Percentiles rank a stretch among this genome's conserved stretches.
Conservation (phyloP, 2,329 filamentous ascomycete genomes). For the Macrophomina pseudophaseolina region DNA sequence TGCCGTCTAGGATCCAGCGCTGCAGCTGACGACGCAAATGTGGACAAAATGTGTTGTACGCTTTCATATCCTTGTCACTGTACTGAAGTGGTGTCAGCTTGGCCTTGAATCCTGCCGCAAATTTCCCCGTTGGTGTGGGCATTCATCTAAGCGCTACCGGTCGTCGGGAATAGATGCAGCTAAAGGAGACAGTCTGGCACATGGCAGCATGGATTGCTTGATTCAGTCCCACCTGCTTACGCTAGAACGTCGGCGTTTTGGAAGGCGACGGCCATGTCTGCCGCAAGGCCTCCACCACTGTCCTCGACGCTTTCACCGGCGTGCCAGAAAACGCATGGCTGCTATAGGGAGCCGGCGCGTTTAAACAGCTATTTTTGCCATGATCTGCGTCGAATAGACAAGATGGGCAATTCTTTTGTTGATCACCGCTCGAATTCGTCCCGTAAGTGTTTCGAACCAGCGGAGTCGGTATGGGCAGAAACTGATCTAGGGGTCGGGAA, state of each 20-base stretch:
- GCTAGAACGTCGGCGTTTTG: not conserved
- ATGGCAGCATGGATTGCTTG: not conserved
- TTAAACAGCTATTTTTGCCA: not conserved
- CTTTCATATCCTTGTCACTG: not conserved
- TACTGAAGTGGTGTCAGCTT: not conserved
- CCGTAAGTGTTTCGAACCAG: not conserved
- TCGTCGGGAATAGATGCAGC: not conserved
- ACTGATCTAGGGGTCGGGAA: not conserved
- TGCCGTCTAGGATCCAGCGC: not conserved
- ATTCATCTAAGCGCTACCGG: not conserved
- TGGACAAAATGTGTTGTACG: not conserved
- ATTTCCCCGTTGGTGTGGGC: not conserved
- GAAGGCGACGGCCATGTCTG: not conserved
- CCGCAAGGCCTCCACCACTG: not conserved
- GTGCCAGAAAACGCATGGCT: not conserved
- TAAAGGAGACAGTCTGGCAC: not conserved
- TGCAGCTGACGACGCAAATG: conserved; percentile 1
- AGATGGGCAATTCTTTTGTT: not conserved
- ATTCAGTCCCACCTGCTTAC: not conserved
- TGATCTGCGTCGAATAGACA: not conserved
- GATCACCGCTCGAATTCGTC: not conserved
- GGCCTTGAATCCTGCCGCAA: not conserved
- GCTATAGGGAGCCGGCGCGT: not conserved
- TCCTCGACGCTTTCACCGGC: not conserved
- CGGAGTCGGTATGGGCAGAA: not conserved